A percentile compares a stretch with the other conserved stretches of the same genome.
Conservation (phyloP, 75 land plant genomes). For the Adiantum capillusveneris region DNA sequence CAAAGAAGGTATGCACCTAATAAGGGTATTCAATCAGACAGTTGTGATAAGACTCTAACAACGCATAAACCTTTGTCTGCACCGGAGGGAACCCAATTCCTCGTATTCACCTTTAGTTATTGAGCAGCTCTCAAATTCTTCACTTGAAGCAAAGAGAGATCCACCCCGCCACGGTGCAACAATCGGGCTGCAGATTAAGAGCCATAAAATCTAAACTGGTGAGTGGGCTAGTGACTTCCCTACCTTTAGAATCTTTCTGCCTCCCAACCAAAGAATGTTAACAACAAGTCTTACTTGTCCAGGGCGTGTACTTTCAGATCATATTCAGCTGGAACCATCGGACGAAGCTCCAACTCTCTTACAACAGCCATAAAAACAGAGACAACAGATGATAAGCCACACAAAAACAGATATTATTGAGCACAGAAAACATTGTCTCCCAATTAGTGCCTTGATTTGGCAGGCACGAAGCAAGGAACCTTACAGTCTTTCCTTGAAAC, state of each 20-base stretch:
- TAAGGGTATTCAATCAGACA: not conserved
- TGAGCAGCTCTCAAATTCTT: conserved; percentile 78
- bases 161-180: conserved; percentile 93
- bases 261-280: not conserved
- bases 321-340: conserved; percentile 81
- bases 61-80: conserved; percentile 62
- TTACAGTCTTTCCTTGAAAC: conserved; percentile 33
- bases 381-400: no score
- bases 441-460: no score
- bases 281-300: conserved; percentile 47
- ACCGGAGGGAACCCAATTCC: conserved; percentile 77
- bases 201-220: not conserved
- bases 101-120: conserved; percentile 90
- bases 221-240: not conserved
- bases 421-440: no score
- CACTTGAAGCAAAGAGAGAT: conserved; percentile 87
- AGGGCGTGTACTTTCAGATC: conserved; percentile 66
- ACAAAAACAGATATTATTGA: no score
- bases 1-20: no score
- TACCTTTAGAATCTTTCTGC: not conserved
- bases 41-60: conserved; percentile 3
- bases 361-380: no score
- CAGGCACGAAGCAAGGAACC: conserved; percentile 4
- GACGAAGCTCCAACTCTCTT: conserved; percentile 86
- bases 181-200: conserved; percentile 53